phyloP scores from a whole-genome alignment of 352 stramenopile genomes.

The Phytopythium kandeliae region DNA sequence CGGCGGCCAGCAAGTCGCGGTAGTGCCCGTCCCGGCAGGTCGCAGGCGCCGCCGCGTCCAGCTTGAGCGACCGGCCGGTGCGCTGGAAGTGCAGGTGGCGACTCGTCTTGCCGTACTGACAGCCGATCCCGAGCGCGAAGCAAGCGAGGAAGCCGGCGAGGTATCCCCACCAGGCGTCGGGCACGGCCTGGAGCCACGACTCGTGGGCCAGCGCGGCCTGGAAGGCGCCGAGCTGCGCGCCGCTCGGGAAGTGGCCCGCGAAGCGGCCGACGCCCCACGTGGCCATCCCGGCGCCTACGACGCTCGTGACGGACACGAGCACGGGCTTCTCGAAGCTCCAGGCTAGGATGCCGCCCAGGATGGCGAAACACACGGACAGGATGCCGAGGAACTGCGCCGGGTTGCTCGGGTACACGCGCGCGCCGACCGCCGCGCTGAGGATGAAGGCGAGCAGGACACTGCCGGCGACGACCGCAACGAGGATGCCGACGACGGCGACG shows the following conservation, averaged over 20 bases:
- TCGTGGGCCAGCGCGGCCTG: constrained; percentile 12
- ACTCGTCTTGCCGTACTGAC: constrained; percentile 31
- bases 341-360: constrained; percentile 31
- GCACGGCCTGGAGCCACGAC: constrained; percentile 26
- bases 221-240: constrained; percentile 17
- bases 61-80: constrained; percentile 4
- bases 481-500: constrained; percentile 32
- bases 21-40: background rate
- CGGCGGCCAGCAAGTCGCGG: constrained; percentile 1
- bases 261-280: constrained; percentile 45
- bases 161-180: constrained; percentile 42
- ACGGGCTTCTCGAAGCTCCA: constrained; percentile 39
- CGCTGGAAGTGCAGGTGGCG: constrained; percentile 14
- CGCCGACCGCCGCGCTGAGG: constrained; percentile 24
- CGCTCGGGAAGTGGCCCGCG: constrained; percentile 31
- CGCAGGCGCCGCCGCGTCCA: background rate
- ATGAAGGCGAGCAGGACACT: constrained; percentile 38
- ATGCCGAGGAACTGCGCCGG: constrained; percentile 29
- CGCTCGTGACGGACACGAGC: constrained; percentile 30
- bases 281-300: constrained; percentile 19
- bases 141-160: constrained; percentile 29
- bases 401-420: constrained; percentile 34
- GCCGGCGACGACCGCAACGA: constrained; percentile 30
- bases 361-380: constrained; percentile 24
- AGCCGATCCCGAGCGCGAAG: constrained; percentile 21